Evolutionary conservation across 139 green algal genomes (phyloP).

Genomic region (Chlorella sorokiniana): DNA sequence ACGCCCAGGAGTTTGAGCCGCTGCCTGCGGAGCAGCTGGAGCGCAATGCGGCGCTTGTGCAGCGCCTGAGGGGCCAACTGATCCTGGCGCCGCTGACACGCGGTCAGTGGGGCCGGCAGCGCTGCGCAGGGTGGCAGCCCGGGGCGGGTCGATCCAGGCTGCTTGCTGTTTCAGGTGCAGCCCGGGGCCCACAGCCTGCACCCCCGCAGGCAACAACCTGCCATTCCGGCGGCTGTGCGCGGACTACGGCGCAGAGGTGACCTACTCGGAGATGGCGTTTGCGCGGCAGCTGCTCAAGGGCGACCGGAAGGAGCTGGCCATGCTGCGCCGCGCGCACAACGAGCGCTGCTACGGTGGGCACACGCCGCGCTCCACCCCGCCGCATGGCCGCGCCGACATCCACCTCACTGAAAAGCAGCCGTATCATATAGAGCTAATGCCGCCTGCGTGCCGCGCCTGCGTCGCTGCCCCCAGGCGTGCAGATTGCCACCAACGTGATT

Average conservation of each 20-base stretch:
- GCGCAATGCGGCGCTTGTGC: conserved; percentile 47
- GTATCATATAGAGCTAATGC: too few species aligned
- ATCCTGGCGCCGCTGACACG: conserved; percentile 73
- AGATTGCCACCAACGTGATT: conserved; percentile 84
- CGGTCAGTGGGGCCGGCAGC: background rate
- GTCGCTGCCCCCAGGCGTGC: conserved; percentile 44
- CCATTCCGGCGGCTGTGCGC: conserved; percentile 78
- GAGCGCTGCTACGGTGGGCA: conserved; percentile 26
- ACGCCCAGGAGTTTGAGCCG: background rate
- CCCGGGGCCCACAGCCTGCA: too few species aligned
- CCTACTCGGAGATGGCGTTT: conserved; percentile 84
- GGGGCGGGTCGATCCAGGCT: background rate
- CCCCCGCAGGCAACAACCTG: conserved; percentile 63
- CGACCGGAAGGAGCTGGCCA: conserved; percentile 32
- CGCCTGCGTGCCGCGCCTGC: too few species aligned
- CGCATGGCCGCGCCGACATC: background rate
- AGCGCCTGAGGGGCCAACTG: conserved; percentile 54
- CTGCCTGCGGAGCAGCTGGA: conserved; percentile 4
- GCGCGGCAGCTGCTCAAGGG: conserved; percentile 61
- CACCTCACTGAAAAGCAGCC: too few species aligned
- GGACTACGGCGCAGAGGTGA: conserved; percentile 71
- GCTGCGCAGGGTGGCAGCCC: too few species aligned
- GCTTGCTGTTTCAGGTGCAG: too few species aligned
- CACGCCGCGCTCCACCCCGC: too few species aligned
- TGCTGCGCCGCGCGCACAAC: conserved; percentile 26